These are phyloP conservation scores for Rubroboletus pulcherrimus DNA, from an alignment of 768 basidiomycete genomes.

Conservation along the genomic window DNA sequence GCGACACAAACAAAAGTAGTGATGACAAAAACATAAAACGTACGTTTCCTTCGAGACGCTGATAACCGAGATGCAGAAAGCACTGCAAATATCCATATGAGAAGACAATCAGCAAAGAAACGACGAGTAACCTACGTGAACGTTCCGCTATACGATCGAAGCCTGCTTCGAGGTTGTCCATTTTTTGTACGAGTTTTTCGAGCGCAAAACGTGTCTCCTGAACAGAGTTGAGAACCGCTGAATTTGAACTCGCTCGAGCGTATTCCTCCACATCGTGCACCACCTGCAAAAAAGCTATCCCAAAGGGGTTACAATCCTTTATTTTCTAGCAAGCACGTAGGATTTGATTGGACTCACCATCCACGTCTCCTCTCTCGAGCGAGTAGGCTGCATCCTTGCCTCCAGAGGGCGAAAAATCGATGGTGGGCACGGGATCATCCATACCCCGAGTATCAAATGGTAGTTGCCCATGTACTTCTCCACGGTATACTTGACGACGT, in stretches of 20 bases:
- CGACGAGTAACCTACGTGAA: slow-evolving; percentile 52
- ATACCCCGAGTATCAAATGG: slow-evolving; percentile 83
- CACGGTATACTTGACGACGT: slow-evolving; percentile 78
- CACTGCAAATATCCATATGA: slow-evolving; percentile 42
- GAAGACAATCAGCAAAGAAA: neutral
- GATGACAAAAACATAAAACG: slow-evolving; percentile 28
- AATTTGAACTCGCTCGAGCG: slow-evolving; percentile 43
- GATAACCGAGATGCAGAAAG: slow-evolving; percentile 72
- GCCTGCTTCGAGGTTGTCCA: slow-evolving; percentile 75
- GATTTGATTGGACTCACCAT: slow-evolving; percentile 57
- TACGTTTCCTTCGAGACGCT: slow-evolving; percentile 68
- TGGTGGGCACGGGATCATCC: slow-evolving; percentile 72
- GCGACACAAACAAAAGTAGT: neutral
- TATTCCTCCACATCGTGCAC: slow-evolving; percentile 65
- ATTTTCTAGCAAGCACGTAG: neutral
- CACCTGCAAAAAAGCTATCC: slow-evolving; percentile 54
- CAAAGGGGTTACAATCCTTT: slow-evolving; percentile 4
- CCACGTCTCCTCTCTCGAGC: slow-evolving; percentile 65
- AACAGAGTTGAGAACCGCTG: slow-evolving; percentile 51
- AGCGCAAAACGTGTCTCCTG: slow-evolving; percentile 58
- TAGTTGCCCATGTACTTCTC: slow-evolving; percentile 79
- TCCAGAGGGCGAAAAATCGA: slow-evolving; percentile 76
- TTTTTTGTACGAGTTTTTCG: slow-evolving; percentile 66
- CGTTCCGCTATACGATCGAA: slow-evolving; percentile 87
- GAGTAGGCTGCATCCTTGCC: slow-evolving; percentile 60